Evolutionary conservation across 179 eudicot genomes (phyloP), one percentile per base, ranked within the genome.

Genomic region (Drosera spatulata): DNA sequence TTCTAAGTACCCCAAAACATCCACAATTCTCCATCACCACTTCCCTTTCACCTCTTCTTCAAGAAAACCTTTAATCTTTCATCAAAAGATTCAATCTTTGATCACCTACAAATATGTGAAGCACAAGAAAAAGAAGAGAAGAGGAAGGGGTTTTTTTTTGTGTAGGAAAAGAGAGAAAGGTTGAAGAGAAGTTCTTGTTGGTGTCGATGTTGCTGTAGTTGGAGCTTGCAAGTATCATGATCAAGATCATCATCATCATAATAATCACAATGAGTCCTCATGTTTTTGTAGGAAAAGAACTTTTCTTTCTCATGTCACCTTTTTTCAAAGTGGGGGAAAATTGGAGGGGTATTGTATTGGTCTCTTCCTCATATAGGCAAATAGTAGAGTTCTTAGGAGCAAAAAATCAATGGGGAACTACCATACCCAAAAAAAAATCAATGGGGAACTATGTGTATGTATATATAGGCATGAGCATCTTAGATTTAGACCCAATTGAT

Each of bases 11-110:
- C 41, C 84, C 81, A 4, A 89, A 66, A 74, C 73, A 90, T 58
- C 95, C 95, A 72, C 89, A 90, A 77, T 81, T 84, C 10, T 80
- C 84, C 63, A 82, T 88, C 95, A 70, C 79, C 38, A 10, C 52
- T 2, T 10, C 61, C 66, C 58, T 10, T 12, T 33, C 41, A 40
- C 10, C 53, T 42, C 48, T 61, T 51, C 60, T 15, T 52, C 13
- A 22, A 22, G 33, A 22, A 22, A 22, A 44, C 57, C 56, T 61
- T 38, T 9, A 41, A 49, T 53, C 54, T 6, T 55, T 46, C 38
- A 55, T 48, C 52, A 63, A 47, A 49, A 41, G 5, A 51, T 55
- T 38, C 37, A 42, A 14, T 63, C 38, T 9, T 2, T 40, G 13
- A 5, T 11, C 49, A 45, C 22, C 49, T 61, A 61, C 53, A 50